Base-by-base conservation (phyloP, 495 filamentous ascomycete species). In the Lindgomyces ingoldianus region DNA sequence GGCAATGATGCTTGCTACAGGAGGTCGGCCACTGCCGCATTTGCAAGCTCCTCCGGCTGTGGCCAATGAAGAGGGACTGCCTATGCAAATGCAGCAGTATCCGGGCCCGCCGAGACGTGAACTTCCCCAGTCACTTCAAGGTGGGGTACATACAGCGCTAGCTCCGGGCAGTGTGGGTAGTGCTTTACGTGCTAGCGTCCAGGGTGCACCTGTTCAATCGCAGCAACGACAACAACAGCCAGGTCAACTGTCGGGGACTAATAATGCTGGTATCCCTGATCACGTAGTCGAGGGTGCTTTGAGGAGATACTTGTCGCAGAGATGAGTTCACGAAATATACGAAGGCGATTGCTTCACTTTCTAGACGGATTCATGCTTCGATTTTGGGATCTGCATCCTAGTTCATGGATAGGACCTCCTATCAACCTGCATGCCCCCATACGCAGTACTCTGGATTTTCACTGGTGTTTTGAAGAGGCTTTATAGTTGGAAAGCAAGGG, bases 201-300 rank as follows among this genome's bases (percentile, higher is more conserved):
- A 45, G 30, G 2, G 36, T 11, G 18, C 11, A 25, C 16, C 53
- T 26, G 22, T 8, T 24, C 52, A 24, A 27, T 14, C 8, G 44
- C 2, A 18, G 6, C 6, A 24, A 8, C 57, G 50, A 27, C 26
- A 60, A 10, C 18, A 24, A 9, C 45, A 27, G 10, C 41, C 1
- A 18, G 25, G 36, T 22, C 18, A 19, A 44, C 44, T 8, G 1
- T 24, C 49, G 18, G 16, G 12, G 1, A 1, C 3, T 6, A 26
- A 41, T n/a, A 2, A 45, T n/a, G 1, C 39, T 24, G 41, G 21
- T 3, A 36, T 50, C 21, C 45, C 36, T 41, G 57, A 60, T 9
- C n/a, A 45, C 22, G 48, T 16, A 10, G 59, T 62, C 27, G 59
- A 42, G 48, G 8, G 3, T 27, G 59, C 48, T 3, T 27, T 62